Conservation (phyloP, 257 asterid species). For the Jacaranda mimosifolia region DNA sequence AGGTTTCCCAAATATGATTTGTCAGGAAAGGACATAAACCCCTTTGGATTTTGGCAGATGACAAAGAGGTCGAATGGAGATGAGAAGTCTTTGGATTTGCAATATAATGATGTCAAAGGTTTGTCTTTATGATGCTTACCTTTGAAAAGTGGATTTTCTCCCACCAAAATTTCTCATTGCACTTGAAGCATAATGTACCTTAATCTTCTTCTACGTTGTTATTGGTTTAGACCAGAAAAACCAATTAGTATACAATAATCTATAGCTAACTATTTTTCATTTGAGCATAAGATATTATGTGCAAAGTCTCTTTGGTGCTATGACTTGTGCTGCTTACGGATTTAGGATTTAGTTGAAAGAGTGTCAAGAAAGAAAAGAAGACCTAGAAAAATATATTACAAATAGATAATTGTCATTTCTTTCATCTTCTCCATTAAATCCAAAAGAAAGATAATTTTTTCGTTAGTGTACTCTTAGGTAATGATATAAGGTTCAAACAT, state of each 20-base stretch:
- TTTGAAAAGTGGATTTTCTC: background rate
- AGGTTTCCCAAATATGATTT: conserved; percentile 61
- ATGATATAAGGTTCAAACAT: too few relatives aligned
- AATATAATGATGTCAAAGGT: conserved; percentile 57
- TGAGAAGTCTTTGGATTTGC: conserved; percentile 35
- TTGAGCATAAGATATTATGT: background rate
- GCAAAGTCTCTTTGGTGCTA: background rate
- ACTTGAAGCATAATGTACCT: background rate
- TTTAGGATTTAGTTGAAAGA: background rate
- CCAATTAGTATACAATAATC: background rate
- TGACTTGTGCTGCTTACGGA: background rate
- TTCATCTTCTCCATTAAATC: background rate
- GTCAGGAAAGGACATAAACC: conserved; percentile 35
- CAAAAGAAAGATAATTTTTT: background rate
- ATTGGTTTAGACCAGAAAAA: background rate
- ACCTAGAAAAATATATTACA: background rate
- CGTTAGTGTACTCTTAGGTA: too few relatives aligned
- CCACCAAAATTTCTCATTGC: background rate
- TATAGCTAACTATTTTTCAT: background rate
- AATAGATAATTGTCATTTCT: background rate
- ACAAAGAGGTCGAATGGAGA: conserved; percentile 30
- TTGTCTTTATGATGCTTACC: conserved; percentile 27
- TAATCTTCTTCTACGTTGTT: background rate
- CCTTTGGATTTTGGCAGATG: conserved; percentile 59
- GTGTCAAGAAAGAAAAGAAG: background rate